These are phyloP conservation scores for Rhododendron vialii DNA, from an alignment of 148 eudicot species.

Conservation along the genomic window DNA sequence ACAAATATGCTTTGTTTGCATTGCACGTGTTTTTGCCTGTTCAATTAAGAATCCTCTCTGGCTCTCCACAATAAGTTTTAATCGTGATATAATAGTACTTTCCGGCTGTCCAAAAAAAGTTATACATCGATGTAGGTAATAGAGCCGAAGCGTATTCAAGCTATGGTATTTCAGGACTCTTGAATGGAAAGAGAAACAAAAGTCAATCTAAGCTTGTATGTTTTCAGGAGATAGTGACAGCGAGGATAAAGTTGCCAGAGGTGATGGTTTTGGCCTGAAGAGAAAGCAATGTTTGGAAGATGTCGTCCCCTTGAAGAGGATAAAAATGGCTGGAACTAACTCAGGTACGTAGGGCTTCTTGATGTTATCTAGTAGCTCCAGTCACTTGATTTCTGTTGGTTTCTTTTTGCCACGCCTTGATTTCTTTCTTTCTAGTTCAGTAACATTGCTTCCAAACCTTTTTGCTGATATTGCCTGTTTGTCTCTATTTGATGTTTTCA, in stretches of 20 bases:
- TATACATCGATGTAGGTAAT: background rate
- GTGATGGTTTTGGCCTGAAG: slow-evolving; percentile 31
- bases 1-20: background rate
- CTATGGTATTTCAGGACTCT: background rate
- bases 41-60: background rate
- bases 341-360: slow-evolving; percentile 19
- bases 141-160: background rate
- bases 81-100: background rate
- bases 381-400: background rate
- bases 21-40: background rate
- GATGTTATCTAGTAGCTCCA: background rate
- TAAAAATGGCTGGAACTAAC: slow-evolving; percentile 19
- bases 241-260: background rate
- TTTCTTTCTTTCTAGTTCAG: background rate
- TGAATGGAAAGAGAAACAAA: background rate
- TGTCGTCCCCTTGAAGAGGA: slow-evolving; percentile 37
- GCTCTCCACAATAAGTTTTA: background rate
- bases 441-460: background rate
- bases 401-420: background rate
- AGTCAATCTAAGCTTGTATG: background rate
- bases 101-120: background rate
- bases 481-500: background rate
- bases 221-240: slow-evolving; percentile 12
- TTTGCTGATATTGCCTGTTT: background rate
- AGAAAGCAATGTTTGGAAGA: slow-evolving; percentile 42